phyloP scores from a whole-genome alignment of 2,329 filamentous ascomycete species.

The Cadophora gregata region DNA sequence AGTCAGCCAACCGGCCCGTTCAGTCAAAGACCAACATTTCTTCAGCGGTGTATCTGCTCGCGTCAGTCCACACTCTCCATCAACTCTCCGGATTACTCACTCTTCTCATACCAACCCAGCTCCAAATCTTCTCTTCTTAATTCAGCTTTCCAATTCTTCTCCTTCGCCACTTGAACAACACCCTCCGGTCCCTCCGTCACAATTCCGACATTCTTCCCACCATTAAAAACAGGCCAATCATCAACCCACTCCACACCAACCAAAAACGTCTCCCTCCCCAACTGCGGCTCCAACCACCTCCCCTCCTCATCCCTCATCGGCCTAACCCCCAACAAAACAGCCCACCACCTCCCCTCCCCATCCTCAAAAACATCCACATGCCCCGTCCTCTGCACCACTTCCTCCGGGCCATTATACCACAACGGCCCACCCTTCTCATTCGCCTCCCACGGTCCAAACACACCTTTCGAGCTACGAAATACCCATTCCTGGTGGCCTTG shows the following conservation, averaged over 20 bases:
- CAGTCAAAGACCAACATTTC: constrained; percentile 53
- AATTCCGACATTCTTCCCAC: constrained; percentile 30
- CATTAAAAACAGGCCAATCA: constrained; percentile 36
- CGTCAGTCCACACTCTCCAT: background rate
- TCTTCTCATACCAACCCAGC: constrained; percentile 50
- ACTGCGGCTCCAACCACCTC: constrained; percentile 28
- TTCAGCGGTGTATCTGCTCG: constrained; percentile 54
- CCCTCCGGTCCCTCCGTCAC: constrained; percentile 44
- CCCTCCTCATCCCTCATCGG: constrained; percentile 12
- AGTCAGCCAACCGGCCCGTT: constrained; percentile 51
- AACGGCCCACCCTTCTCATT: constrained; percentile 61
- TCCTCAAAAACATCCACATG: constrained; percentile 53
- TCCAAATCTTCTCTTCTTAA: constrained; percentile 44
- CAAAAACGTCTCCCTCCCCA: constrained; percentile 40
- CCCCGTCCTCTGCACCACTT: constrained; percentile 53
- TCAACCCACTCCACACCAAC: constrained; percentile 32
- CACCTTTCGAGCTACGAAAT: constrained; percentile 55
- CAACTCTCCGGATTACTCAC: constrained; percentile 29
- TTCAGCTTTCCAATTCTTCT: constrained; percentile 46
- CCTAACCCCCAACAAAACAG: constrained; percentile 41
- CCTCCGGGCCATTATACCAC: constrained; percentile 56
- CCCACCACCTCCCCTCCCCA: constrained; percentile 50
- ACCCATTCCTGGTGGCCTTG: constrained; percentile 67
- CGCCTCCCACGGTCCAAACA: constrained; percentile 63
- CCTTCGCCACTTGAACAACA: constrained; percentile 23